Base-by-base conservation (phyloP, 2,329 filamentous ascomycete genomes). In the Venturia aucupariae region DNA sequence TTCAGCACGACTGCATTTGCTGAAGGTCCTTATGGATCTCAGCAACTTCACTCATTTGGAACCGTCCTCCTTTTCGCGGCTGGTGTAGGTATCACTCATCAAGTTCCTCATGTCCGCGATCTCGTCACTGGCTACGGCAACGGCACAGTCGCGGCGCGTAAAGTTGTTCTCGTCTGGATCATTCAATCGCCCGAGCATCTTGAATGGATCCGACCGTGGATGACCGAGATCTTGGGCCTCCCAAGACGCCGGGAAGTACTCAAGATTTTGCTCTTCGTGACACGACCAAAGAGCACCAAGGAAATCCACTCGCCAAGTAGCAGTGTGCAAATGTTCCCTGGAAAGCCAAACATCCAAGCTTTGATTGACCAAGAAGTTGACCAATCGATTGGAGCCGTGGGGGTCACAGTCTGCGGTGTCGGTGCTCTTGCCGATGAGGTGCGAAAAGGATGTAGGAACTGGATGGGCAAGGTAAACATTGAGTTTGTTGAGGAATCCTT, bases 1-100 rank as follows among this genome's bases (percentile, higher is more conserved):
- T 78, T 92, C 66, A 81, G 81, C 13, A 80, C 92, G 64, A 83
- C 81, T 65, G 92, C 90, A 41, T 86, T 90, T 65, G 85, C 95
- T 67, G 94, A 97, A 77, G 94, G 94, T 0, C 93, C 94, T 0
- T 97, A 97, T 73, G 79, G 79, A 72, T 68, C 69, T 69, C 73
- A 66, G 68, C 69, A 67, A 69, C 67, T 67, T 66, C 55, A 65
- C 75, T 97, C 92, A 8, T 97, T 97, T 75, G 93, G 94, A 46
- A 94, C 95, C 54, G 86, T 88, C 55, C 84, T 99, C 67, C 87
- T 99, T 65, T 92, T 97, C 72, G 92, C 93, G 15, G 92, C 92
- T 65, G 90, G 93, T 65, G 92, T 94, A 5, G 94, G 94, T 67
- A 97, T 99, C 76, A 96, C 93, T 0, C 93, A 97, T 75, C 92